Conservation (phyloP, 345 rosid genomes). For the Boechera retrofracta region DNA sequence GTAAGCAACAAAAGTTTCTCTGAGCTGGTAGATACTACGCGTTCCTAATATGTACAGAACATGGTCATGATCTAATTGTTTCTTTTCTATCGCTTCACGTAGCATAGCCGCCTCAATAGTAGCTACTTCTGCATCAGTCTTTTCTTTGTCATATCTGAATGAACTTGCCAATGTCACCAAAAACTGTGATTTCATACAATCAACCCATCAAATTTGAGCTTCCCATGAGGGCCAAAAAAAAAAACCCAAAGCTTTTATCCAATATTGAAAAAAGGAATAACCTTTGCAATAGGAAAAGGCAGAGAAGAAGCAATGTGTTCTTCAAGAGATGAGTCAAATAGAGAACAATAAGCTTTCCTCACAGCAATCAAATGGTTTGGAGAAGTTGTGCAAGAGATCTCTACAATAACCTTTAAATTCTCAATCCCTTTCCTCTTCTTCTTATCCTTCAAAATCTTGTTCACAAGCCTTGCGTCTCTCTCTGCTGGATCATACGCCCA, state of each 20-base stretch:
- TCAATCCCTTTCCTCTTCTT: conserved; percentile 51
- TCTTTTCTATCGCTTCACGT: conserved; percentile 60
- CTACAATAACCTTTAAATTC: conserved; percentile 62
- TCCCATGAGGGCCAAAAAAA: not conserved
- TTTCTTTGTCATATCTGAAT: conserved; percentile 74
- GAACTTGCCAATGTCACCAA: conserved; percentile 72
- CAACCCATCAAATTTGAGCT: not conserved
- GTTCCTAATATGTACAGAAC: conserved; percentile 64
- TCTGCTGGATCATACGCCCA: conserved; percentile 83
- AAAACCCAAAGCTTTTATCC: not conserved
- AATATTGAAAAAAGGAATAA: not conserved
- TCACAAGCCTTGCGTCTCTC: conserved; percentile 81
- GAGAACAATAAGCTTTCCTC: conserved; percentile 77
- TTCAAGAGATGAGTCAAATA: conserved; percentile 69
- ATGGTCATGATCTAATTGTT: conserved; percentile 69
- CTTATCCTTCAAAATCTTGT: conserved; percentile 53
- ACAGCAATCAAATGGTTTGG: conserved; percentile 76
- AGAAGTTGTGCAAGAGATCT: conserved; percentile 79
- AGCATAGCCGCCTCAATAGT: conserved; percentile 65
- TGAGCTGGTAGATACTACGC: conserved; percentile 76
- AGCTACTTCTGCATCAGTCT: conserved; percentile 60
- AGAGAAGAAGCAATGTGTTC: conserved; percentile 65
- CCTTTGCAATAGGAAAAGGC: conserved; percentile 68
- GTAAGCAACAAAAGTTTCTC: conserved; percentile 69
- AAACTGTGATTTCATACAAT: conserved; percentile 49